A percentile compares a stretch with the other conserved stretches of the same genome.
Conservation (phyloP, 2,329 filamentous ascomycete genomes). For the Microcyclosporella mali region DNA sequence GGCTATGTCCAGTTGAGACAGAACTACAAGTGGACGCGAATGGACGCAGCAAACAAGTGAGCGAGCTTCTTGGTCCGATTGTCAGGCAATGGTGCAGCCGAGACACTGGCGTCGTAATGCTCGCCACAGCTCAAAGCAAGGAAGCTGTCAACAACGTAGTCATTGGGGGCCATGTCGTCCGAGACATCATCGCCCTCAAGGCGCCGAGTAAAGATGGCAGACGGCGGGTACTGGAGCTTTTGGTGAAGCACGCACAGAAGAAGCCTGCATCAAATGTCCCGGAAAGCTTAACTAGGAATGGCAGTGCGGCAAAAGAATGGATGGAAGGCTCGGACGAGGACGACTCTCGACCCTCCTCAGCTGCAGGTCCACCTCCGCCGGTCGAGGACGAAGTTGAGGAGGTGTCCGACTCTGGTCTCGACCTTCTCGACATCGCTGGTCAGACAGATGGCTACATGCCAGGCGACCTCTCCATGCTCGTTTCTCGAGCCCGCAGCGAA, state of each 20-base stretch:
- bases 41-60: slow-evolving; percentile 82
- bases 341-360: slow-evolving; percentile 41
- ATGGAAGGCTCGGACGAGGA: slow-evolving; percentile 61
- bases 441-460: slow-evolving; percentile 98
- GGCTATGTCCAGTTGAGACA: slow-evolving; percentile 85
- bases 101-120: slow-evolving; percentile 73
- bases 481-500: slow-evolving; percentile 83
- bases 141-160: slow-evolving; percentile 87
- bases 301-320: slow-evolving; percentile 46
- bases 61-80: slow-evolving; percentile 77
- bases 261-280: slow-evolving; percentile 10
- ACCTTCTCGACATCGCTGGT: slow-evolving; percentile 87
- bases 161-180: slow-evolving; percentile 83
- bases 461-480: slow-evolving; percentile 79
- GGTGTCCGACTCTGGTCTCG: slow-evolving; percentile 72
- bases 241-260: slow-evolving; percentile 47
- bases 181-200: slow-evolving; percentile 83
- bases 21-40: slow-evolving; percentile 94
- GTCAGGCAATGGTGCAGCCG: slow-evolving; percentile 76
- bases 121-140: slow-evolving; percentile 89
- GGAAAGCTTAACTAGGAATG: slow-evolving; percentile 12
- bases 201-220: slow-evolving; percentile 89
- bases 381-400: slow-evolving; percentile 42
- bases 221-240: slow-evolving; percentile 72
- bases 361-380: slow-evolving; percentile 38